Evolutionary conservation across 1,139 yeast species (phyloP), one percentile per base, ranked within the genome.

Genomic region (Lodderomyces orthopsilosis): DNA sequence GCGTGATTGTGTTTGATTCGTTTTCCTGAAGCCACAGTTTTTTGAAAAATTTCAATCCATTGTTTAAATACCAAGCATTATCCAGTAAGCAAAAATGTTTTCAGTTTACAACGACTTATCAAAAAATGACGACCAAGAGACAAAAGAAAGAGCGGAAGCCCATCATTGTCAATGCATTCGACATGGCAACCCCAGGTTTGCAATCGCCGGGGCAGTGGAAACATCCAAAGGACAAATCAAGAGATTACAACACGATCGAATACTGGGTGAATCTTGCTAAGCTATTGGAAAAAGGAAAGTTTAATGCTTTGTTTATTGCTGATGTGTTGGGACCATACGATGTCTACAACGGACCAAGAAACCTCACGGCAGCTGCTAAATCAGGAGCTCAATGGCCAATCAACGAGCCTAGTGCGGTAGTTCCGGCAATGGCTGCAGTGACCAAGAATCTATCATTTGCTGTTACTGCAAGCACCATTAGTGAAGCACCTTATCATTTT

Each of bases 201-300:
- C 74, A 67, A 47, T 59, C 52, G 23, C 64, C 61, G 2, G 74
- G 74, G 1, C 60, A 63, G 33, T 70, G 76, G 75, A 65, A 60
- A 43, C 70, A 70, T 41, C 76, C 75, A 5, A 52, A 66, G 24
- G 75, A 70, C 48, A 56, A 62, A 48, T 61, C 68, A 3, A 48
- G 60, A 8, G 51, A 54, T 26, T 70, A 67, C 47, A 62, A 62
- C 41, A 64, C 66, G 41, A 61, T 74, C 33, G 70, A 70, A 41
- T 68, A 70, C 54, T 74, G 79, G 79, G 64, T 63, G 12, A 62
- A 71, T 40, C 51, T 74, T 15, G 79, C 77, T 6, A 62, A 70
- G 47, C 45, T 66, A 22, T 62, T 74, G 37, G 79, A 74, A 50
- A 61, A 59, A 42, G 79, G 77, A 4, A 68, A 73, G 50, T 58